Percentiles rank a stretch among this genome's conserved stretches.
Evolutionary conservation across 805 yeast species (phyloP).

Genomic region (Zygosaccharomyces pseudorouxii): DNA sequence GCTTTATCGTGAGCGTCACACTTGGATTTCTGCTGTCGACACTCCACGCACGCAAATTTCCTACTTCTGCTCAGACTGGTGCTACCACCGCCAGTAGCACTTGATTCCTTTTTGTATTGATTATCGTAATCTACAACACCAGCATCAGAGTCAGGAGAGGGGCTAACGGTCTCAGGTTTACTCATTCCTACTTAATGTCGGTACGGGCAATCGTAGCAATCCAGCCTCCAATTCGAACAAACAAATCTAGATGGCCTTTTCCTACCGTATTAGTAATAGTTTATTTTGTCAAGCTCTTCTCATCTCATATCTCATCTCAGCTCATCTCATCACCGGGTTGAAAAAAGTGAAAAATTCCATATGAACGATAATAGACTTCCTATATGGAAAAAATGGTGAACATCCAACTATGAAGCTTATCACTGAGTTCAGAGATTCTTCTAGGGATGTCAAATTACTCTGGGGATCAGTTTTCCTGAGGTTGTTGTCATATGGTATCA

Average conservation of each 20-base stretch:
- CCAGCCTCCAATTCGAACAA: neutral
- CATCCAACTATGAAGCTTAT: constrained; percentile 14
- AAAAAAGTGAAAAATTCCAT: constrained; percentile 2
- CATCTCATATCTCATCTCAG: neutral
- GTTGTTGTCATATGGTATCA: constrained; percentile 68
- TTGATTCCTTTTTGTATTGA: neutral
- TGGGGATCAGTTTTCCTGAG: constrained; percentile 68
- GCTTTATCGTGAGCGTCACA: constrained; percentile 78
- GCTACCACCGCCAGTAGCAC: neutral
- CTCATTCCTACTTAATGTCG: neutral
- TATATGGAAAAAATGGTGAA: neutral
- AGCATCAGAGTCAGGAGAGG: constrained; percentile 17
- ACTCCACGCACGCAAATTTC: constrained; percentile 87
- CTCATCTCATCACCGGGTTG: constrained; percentile 6
- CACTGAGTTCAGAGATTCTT: constrained; percentile 35
- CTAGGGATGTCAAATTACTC: constrained; percentile 54
- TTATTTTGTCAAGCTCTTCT: constrained; percentile 1
- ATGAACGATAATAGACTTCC: neutral
- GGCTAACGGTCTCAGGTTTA: constrained; percentile 7
- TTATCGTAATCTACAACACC: constrained; percentile 9
- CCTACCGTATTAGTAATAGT: neutral
- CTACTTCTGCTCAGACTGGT: constrained; percentile 33
- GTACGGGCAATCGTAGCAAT: neutral
- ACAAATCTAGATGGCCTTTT: neutral
- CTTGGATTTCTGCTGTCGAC: constrained; percentile 90